phyloP scores from a whole-genome alignment of 257 asterid genomes.

The Ilex aquifolium region DNA sequence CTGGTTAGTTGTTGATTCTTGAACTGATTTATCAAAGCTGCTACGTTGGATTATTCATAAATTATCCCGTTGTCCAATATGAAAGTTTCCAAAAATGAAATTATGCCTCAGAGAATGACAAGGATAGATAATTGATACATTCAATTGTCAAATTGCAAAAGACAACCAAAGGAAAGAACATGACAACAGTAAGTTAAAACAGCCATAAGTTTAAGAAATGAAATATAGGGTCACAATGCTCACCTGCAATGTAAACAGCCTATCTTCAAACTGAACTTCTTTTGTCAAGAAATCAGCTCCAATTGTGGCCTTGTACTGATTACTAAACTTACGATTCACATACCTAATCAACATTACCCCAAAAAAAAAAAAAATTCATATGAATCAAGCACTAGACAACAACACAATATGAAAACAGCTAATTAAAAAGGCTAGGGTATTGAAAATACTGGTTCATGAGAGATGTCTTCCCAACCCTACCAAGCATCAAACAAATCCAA shows the following conservation, averaged over 20 bases:
- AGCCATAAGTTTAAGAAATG: too few relatives aligned
- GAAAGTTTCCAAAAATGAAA: too few relatives aligned
- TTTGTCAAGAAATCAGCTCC: constrained; percentile 52
- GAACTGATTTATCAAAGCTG: too few relatives aligned
- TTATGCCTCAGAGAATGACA: too few relatives aligned
- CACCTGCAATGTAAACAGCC: constrained; percentile 38
- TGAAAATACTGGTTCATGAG: constrained; percentile 39
- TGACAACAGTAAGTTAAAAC: too few relatives aligned
- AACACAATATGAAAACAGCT: background rate
- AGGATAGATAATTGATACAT: too few relatives aligned
- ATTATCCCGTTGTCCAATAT: too few relatives aligned
- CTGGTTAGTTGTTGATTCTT: too few relatives aligned
- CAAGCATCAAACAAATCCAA: background rate
- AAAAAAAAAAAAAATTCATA: too few relatives aligned
- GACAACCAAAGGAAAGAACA: too few relatives aligned
- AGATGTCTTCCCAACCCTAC: constrained; percentile 55
- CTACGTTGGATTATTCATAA: too few relatives aligned
- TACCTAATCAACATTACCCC: constrained; percentile 16
- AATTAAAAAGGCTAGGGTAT: background rate
- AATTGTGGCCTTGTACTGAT: constrained; percentile 46
- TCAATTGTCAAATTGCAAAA: too few relatives aligned
- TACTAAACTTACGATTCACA: constrained; percentile 40
- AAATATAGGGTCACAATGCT: background rate
- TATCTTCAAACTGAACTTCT: constrained; percentile 40
- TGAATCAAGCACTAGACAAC: background rate